Evolutionary conservation across 2,329 filamentous ascomycete genomes (phyloP), one percentile per base, ranked within the genome.

Genomic region (Verticillium albo-atrum): DNA sequence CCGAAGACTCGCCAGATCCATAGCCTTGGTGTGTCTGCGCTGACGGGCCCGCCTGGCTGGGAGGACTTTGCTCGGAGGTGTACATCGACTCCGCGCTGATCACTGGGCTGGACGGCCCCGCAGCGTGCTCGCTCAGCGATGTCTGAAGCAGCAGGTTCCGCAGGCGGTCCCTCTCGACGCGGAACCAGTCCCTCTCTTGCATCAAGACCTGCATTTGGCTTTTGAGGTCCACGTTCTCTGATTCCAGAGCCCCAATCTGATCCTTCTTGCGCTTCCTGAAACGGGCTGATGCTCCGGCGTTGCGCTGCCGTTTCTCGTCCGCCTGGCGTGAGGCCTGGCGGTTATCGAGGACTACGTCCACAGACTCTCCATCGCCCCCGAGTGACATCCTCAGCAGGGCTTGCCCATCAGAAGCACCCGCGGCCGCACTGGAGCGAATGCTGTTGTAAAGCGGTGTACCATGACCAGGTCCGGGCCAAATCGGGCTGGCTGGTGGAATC

Each of bases 191-290:
- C 30, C 83, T 79, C 67, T 92, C 88, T 42, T 83, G 84, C 61
- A 81, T 80, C 32, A 82, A 62, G 9, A 84, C 80, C 32, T 82
- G 80, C 6, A 84, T 70, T 28, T 78, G 76, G 32, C 77, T 76
- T 59, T 82, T 76, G 60, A 91, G 74, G n/a, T 91, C 86, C 55
- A 88, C 83, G 58, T 89, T 81, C 64, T 89, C 83, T 57, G 83
- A 80, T 68, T 91, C 88, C 58, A 94, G 77, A 17, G 85, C 84
- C 60, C 88, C 89, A 71, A 92, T 89, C 66, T 84, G 85, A 71
- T 94, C 90, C 75, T 96, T 96, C 69, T 92, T 87, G 61, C 92
- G 84, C 68, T 88, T 86, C 58, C 92, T 84, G 65, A 96, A 95
- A 61, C 92, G 83, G 54, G 91, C 91, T 59, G 91, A 96, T 6